Evolutionary conservation across 306 rosid species (phyloP).

Genomic region (Parietaria judaica): DNA sequence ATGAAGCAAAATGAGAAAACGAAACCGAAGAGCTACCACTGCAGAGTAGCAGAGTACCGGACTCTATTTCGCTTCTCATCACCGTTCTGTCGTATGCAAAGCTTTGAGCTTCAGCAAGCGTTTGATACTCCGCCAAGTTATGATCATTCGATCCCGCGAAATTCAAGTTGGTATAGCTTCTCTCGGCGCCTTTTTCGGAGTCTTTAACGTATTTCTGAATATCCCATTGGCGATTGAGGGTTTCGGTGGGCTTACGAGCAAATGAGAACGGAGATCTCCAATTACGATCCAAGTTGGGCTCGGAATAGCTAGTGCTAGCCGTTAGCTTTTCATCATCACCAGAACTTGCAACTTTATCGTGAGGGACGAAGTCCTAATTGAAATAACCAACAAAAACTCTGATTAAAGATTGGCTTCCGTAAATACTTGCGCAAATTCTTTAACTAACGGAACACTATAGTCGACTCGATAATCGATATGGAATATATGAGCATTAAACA

Average conservation of each 20-base stretch:
- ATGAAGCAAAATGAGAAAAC: slow-evolving; percentile 26
- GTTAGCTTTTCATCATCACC: slow-evolving; percentile 20
- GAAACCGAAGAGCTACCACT: slow-evolving; percentile 27
- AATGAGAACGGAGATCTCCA: slow-evolving; percentile 50
- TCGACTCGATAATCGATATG: too few species aligned
- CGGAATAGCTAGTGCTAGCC: slow-evolving; percentile 16
- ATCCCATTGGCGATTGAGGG: slow-evolving; percentile 30
- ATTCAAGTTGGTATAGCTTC: slow-evolving; percentile 24
- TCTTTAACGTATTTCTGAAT: slow-evolving; percentile 55
- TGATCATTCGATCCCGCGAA: slow-evolving; percentile 26
- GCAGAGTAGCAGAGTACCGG: slow-evolving; percentile 56
- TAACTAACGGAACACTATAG: too few species aligned
- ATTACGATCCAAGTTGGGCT: slow-evolving; percentile 15
- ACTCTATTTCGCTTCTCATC: slow-evolving; percentile 48
- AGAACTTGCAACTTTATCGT: slow-evolving; percentile 14
- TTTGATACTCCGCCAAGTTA: slow-evolving; percentile 30
- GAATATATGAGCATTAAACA: not conserved
- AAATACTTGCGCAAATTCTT: too few species aligned
- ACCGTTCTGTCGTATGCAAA: slow-evolving; percentile 42
- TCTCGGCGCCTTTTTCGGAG: slow-evolving; percentile 40
- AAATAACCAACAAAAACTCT: not conserved
- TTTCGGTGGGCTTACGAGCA: slow-evolving; percentile 42
- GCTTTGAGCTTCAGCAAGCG: slow-evolving; percentile 41
- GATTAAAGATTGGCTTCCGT: too few species aligned
- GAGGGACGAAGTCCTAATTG: slow-evolving; percentile 37